A percentile compares a stretch with the other conserved stretches of the same genome.
Conservation (phyloP, 371 early-diverging fungal species). For the Mortierella sp. region DNA sequence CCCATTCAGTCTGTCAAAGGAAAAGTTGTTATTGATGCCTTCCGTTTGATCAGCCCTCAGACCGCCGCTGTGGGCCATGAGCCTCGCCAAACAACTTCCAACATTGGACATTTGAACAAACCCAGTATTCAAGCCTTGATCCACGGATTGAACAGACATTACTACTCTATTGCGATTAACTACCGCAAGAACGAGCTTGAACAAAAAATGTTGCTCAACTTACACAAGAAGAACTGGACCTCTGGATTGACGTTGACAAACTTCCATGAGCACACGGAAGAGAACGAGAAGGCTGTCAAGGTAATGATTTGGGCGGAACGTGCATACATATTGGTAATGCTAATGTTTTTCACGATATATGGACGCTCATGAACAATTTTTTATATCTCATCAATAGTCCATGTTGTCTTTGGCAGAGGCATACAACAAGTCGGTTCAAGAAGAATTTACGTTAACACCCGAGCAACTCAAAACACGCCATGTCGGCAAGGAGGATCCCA, state of each 20-base stretch:
- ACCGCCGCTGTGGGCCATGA: conserved; percentile 92
- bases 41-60: conserved; percentile 97
- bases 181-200: conserved; percentile 99
- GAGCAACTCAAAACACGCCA: conserved; percentile 97
- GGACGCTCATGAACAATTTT: not conserved
- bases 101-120: conserved; percentile 99
- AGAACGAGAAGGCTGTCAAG: conserved; percentile 89
- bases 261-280: conserved; percentile 83
- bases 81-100: conserved; percentile 99
- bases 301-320: conserved; percentile 50
- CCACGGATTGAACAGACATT: conserved; percentile 99
- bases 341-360: not conserved
- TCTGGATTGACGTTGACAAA: conserved; percentile 93
- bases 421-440: conserved; percentile 96
- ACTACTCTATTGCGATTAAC: conserved; percentile 99
- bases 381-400: conserved; percentile 52
- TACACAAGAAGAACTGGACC: conserved; percentile 99
- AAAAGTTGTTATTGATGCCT: conserved; percentile 99
- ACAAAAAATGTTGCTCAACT: conserved; percentile 98
- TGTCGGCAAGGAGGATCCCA: conserved; percentile 98
- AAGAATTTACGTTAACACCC: conserved; percentile 93
- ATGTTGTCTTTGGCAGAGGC: conserved; percentile 92
- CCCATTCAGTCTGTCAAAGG: conserved; percentile 99
- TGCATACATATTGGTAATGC: too few species aligned
- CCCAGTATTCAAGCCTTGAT: conserved; percentile 99